A percentile compares a stretch with the other conserved stretches of the same genome.
Evolutionary conservation across 2,329 filamentous ascomycete genomes (phyloP).

Genomic region (Thielaviopsis euricoi): DNA sequence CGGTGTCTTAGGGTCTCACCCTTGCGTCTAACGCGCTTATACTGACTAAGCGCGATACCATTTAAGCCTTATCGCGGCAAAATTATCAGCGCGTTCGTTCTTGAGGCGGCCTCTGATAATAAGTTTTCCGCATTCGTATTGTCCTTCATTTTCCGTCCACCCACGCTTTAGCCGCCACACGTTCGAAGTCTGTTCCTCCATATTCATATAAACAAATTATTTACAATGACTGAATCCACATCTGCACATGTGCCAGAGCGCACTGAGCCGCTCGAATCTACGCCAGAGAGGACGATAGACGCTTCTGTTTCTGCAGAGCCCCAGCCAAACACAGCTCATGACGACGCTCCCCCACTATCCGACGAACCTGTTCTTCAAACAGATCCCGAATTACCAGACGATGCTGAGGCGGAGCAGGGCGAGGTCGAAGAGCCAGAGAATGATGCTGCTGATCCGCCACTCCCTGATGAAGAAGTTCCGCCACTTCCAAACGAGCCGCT

Average conservation of each 20-base stretch:
- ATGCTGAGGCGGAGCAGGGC: conserved; percentile 1
- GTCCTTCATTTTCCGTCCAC: not conserved
- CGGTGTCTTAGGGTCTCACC: not conserved
- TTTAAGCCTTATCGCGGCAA: not conserved
- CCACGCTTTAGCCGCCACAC: not conserved
- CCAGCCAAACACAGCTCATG: not conserved
- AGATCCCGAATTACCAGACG: not conserved
- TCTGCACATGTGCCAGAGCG: not conserved
- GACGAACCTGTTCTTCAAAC: conserved; percentile 1
- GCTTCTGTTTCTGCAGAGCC: not conserved
- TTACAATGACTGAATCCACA: not conserved
- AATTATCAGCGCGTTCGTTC: not conserved
- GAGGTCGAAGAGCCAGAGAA: not conserved
- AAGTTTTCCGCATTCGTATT: not conserved
- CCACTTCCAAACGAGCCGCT: conserved; percentile 11
- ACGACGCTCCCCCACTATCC: conserved; percentile 1
- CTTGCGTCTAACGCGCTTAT: conserved; percentile 1
- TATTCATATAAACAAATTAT: not conserved
- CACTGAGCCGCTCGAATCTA: not conserved
- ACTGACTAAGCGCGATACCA: too few species aligned
- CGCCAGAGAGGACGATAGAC: not conserved
- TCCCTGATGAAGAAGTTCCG: conserved; percentile 7
- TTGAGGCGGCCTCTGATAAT: not conserved
- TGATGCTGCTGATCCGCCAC: not conserved
- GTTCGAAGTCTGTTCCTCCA: not conserved